These are phyloP conservation scores for Cenchrus purpureus DNA, from an alignment of 176 grass and related monocot genomes.

Conservation along the genomic window DNA sequence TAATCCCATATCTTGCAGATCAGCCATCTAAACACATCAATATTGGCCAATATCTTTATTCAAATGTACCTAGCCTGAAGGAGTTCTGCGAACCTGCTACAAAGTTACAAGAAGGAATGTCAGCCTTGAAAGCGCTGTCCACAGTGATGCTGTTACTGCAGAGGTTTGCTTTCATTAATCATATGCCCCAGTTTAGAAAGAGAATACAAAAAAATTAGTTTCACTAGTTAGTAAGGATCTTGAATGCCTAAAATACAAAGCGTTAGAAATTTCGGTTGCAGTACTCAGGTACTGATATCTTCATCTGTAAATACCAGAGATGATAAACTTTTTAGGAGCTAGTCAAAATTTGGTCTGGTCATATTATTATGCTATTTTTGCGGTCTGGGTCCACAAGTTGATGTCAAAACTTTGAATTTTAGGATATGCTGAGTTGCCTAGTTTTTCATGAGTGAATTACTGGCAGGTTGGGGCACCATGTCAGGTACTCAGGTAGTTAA, in stretches of 20 bases:
- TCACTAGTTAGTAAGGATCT: background rate
- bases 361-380: constrained; percentile 10
- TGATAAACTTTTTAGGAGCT: constrained; percentile 17
- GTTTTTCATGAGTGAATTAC: constrained; percentile 25
- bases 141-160: constrained; percentile 82
- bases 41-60: constrained; percentile 72
- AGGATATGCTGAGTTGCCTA: background rate
- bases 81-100: constrained; percentile 69
- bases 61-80: constrained; percentile 89
- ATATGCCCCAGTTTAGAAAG: constrained; percentile 35
- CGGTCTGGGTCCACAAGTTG: constrained; percentile 8
- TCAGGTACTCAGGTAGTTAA: constrained; percentile 1
- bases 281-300: background rate
- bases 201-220: constrained; percentile 11
- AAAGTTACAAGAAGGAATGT: constrained; percentile 59
- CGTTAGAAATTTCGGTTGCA: constrained; percentile 8
- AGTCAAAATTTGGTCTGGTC: background rate
- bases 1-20: constrained; percentile 55
- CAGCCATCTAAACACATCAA: constrained; percentile 85
- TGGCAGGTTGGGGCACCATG: constrained; percentile 14
- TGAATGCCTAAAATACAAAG: constrained; percentile 27
- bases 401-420: background rate
- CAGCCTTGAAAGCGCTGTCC: constrained; percentile 75
- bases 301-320: background rate
- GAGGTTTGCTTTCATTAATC: constrained; percentile 61